Evolutionary conservation across 2,329 filamentous ascomycete genomes (phyloP), one percentile per base, ranked within the genome.

Genomic region (Curvularia sp.): DNA sequence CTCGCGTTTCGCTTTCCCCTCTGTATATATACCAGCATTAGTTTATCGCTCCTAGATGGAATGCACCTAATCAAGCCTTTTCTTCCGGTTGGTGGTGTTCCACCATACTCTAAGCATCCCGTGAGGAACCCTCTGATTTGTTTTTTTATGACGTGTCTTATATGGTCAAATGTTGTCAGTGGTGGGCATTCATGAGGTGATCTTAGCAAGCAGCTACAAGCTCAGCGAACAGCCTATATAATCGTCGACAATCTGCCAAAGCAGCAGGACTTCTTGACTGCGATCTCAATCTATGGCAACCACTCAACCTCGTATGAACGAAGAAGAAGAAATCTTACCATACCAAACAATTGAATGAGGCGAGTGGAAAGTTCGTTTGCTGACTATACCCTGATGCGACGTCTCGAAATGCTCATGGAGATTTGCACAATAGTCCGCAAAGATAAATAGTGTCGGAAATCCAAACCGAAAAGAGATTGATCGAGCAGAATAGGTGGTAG

Each of bases 1-100:
- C 21, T 34, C 10, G 12, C 21, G 13, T 54, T 38, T 19, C 23
- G 9, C 30, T 53, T 48, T 32, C 39, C 8, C 10, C 3, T n/a
- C 15, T 53, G 43, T 50, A 54, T 23, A 51, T 54, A 43, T 43
- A 27, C n/a, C 27, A 39, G 21, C 43, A 42, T 49, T 49, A 28
- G 10, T 32, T 46, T n/a, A 15, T 34, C 27, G 48, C 39, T 53
- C 39, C 49, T 53, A 25, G 49, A 53, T 36, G 39, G 49, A 23
- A 32, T 30, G 43, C 43, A 21, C 43, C 18, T 30, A 47, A 47
- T 32, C 19, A 13, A 34, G n/a, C 32, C 18, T 32, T 21, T 36
- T 36, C 34, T 36, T 36, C 15, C 15, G 1, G 34, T 18, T 5
- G 15, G 18, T 9, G 15, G 2, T 5, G 5, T n/a, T n/a, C n/a